Evolutionary conservation across 1,284 basidiomycete species (phyloP), one percentile per base, ranked within the genome.

Genomic region (Apiotrichum mycotoxinovorans): DNA sequence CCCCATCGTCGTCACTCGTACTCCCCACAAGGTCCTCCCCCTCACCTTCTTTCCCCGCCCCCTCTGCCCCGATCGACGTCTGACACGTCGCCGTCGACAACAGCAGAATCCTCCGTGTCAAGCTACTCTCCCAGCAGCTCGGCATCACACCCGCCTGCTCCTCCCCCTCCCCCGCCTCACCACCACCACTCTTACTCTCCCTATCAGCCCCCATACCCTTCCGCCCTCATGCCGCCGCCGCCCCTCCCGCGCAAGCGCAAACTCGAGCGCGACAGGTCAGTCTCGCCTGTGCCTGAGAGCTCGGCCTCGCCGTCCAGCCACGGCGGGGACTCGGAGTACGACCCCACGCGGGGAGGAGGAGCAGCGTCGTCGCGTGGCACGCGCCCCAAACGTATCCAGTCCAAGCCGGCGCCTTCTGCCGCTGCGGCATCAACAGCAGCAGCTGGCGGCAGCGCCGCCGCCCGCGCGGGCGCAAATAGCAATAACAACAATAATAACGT

Each of bases 291-390:
- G 4, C 51, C 43, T 3, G 59, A 47, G 17, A 57, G 64, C 17
- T 61, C 61, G 18, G 60, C 59, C 15, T 63, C 67, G 15, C 55
- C 58, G 25, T 25, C 63, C 15, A 54, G 46, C 41, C 34, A 55
- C 33, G 52, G 60, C 20, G 61, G 62, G 4, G 68, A 70, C 42
- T 61, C 61, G 17, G 69, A 71, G 52, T 69, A 69, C 53, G 60
- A 57, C 42, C 66, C 68, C 1, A 33, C 20, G 41, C 33, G 37
- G 4, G 27, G 22, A 23, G 49, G 25, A 9, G 27, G 22, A 23
- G 49, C 25, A 9, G 43, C 20, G 4, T 22, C 33, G 15, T 22
- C 50, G 7, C 45, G 22, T 20, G 47, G 30, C 22, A 17, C 20
- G 23, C 34, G n/a, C 15, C 30, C 46, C 38, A 58, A 54, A 20